Conservation (phyloP, 2,329 filamentous ascomycete genomes). For the Aspergillus arachidicola region DNA sequence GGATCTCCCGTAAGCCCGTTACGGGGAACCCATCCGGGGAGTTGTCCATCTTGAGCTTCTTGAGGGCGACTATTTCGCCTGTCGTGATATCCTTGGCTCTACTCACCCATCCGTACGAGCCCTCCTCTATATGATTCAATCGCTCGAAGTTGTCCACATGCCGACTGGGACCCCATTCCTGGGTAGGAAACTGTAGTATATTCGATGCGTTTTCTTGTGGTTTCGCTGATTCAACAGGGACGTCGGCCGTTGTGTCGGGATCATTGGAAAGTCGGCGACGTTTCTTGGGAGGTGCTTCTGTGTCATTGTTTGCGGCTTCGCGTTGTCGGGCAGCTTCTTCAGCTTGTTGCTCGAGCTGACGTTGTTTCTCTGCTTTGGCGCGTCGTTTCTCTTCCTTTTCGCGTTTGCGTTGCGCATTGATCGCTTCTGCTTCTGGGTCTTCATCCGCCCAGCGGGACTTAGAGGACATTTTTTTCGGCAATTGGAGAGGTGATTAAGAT, state of each 20-base stretch:
- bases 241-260: conserved; percentile 12
- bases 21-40: conserved; percentile 83
- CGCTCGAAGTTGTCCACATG: conserved; percentile 88
- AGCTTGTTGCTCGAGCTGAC: conserved; percentile 56
- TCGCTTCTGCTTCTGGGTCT: conserved; percentile 75
- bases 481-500: neutral
- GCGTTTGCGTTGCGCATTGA: conserved; percentile 67
- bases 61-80: conserved; percentile 83
- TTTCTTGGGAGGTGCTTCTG: conserved; percentile 56
- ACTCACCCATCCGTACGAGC: conserved; percentile 92
- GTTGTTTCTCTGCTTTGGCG: conserved; percentile 78
- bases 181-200: conserved; percentile 71
- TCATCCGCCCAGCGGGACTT: conserved; percentile 88
- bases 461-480: conserved; percentile 54
- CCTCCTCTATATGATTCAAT: conserved; percentile 96
- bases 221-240: conserved; percentile 22
- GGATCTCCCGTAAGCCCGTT: conserved; percentile 90
- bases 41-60: conserved; percentile 87
- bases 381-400: conserved; percentile 91
- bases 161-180: conserved; percentile 70
- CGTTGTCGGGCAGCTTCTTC: conserved; percentile 29
- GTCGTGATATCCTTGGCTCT: conserved; percentile 74
- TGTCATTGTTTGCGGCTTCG: conserved; percentile 32
- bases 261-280: conserved; percentile 63
- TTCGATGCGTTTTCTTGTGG: conserved; percentile 47